Evolutionary conservation across 208 protist species (phyloP).

Genomic region (Crithidia brevicula): DNA sequence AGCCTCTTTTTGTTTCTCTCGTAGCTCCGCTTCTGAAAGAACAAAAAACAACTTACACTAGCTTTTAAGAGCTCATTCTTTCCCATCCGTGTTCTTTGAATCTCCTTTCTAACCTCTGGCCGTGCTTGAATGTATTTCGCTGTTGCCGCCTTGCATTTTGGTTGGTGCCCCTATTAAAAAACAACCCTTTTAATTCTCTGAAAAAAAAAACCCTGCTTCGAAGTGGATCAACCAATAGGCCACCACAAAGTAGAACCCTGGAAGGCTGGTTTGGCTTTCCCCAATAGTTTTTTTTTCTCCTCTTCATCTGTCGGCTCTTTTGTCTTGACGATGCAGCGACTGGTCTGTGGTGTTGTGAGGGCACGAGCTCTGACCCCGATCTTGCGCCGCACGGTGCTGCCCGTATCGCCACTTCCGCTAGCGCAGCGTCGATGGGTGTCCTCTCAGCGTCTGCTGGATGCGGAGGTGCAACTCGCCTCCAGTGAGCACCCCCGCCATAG

Average conservation of each 20-base stretch:
- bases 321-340: slow-evolving; percentile 3
- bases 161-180: too few species aligned
- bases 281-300: background rate
- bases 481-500: background rate
- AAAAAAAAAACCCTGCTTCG: background rate
- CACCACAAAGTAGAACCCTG: too few species aligned
- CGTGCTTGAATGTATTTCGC: too few species aligned
- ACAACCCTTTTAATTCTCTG: background rate
- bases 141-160: too few species aligned
- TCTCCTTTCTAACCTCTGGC: too few species aligned
- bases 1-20: too few species aligned
- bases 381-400: background rate
- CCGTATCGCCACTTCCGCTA: background rate
- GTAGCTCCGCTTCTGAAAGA: too few species aligned
- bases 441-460: background rate
- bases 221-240: too few species aligned
- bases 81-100: too few species aligned
- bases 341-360: background rate
- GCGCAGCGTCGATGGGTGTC: slow-evolving; percentile 6
- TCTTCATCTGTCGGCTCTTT: background rate
- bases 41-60: too few species aligned
- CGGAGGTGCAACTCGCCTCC: background rate
- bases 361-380: background rate
- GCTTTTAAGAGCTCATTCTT: too few species aligned
- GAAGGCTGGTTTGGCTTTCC: too few species aligned